These are phyloP conservation scores for Amaranthus tricolor DNA, from an alignment of 179 eudicot genomes.

Conservation along the genomic window DNA sequence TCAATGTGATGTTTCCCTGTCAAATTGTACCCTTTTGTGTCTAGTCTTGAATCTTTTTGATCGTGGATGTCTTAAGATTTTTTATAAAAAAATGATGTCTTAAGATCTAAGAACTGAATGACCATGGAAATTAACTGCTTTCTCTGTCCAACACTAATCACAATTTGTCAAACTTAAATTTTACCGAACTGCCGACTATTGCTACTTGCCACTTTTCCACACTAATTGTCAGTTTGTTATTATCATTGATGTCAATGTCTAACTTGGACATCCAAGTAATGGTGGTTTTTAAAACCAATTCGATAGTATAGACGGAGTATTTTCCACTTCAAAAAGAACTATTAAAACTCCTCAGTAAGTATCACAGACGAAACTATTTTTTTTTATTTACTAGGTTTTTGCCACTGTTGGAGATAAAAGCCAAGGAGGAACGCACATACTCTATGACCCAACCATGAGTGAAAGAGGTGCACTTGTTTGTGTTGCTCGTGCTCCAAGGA, in stretches of 20 bases:
- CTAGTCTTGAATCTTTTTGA: too few relatives aligned
- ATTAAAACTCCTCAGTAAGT: neutral
- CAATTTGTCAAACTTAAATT: neutral
- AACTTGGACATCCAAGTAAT: neutral
- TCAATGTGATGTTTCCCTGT: neutral
- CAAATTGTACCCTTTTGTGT: neutral
- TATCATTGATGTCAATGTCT: neutral
- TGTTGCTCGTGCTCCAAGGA: conserved; percentile 97
- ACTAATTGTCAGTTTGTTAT: neutral
- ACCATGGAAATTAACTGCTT: neutral
- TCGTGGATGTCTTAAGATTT: too few relatives aligned
- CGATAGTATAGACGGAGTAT: neutral
- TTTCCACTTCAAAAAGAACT: neutral
- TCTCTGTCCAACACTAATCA: neutral
- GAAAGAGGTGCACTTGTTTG: conserved; percentile 98
- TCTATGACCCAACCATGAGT: conserved; percentile 87
- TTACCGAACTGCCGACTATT: neutral
- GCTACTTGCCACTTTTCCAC: neutral
- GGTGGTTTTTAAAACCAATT: neutral
- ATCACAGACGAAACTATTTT: neutral
- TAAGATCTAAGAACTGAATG: neutral
- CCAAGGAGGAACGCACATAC: conserved; percentile 90
- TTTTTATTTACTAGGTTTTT: conserved; percentile 50
- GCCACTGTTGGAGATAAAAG: conserved; percentile 83
- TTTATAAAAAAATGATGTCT: neutral